These are phyloP conservation scores for Taiwanofungus camphoratus DNA, from an alignment of 1,284 basidiomycete species.

Conservation along the genomic window DNA sequence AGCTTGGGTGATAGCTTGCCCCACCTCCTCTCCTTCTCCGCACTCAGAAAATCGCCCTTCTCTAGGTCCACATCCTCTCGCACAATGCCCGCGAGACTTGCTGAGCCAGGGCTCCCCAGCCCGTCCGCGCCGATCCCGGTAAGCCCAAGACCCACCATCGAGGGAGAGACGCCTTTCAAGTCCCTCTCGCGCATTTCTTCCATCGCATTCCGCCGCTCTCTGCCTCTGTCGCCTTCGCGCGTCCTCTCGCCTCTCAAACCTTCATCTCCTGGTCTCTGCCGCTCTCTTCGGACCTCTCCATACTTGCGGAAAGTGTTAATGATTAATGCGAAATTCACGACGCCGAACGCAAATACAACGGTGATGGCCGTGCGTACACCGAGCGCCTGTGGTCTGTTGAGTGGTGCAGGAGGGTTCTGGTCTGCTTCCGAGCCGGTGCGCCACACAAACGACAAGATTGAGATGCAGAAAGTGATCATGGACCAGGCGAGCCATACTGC, in stretches of 20 bases:
- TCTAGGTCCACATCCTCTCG: constrained; percentile 19
- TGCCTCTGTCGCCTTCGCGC: constrained; percentile 10
- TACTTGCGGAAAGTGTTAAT: constrained; percentile 59
- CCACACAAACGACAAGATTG: constrained; percentile 73
- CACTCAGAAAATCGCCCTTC: constrained; percentile 18
- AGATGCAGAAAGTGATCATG: constrained; percentile 60
- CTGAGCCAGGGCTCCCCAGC: constrained; percentile 10
- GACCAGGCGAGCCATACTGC: constrained; percentile 75
- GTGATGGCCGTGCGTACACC: constrained; percentile 55
- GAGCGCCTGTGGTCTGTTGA: constrained; percentile 32
- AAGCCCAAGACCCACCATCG: constrained; percentile 21
- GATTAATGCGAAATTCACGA: constrained; percentile 59
- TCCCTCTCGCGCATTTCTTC: constrained; percentile 14
- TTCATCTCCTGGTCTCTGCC: constrained; percentile 6
- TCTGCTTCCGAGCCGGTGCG: constrained; percentile 52
- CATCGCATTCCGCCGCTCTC: constrained; percentile 10
- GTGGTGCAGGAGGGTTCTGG: constrained; percentile 28
- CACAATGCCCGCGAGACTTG: constrained; percentile 12
- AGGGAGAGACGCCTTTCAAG: constrained; percentile 7
- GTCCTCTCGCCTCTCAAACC: constrained; percentile 1
- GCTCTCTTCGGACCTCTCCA: constrained; percentile 23
- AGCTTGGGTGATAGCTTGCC: constrained; percentile 19
- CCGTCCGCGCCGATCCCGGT: constrained; percentile 14
- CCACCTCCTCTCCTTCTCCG: constrained; percentile 10
- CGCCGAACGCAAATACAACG: constrained; percentile 47